Evolutionary conservation across 257 asterid genomes (phyloP), one percentile per base, ranked within the genome.

Genomic region (Eustoma russellianum): DNA sequence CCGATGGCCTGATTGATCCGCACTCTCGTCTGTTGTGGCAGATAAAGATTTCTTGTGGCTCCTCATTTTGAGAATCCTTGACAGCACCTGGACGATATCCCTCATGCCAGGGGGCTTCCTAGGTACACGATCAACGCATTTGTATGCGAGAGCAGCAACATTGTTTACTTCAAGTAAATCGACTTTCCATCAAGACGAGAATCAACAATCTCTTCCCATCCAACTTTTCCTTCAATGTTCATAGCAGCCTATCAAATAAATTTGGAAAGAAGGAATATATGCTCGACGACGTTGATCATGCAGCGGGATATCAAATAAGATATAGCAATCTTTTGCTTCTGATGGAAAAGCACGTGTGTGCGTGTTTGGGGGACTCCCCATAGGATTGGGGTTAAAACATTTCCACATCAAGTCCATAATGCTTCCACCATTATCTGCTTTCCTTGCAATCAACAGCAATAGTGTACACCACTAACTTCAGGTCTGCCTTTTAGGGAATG

Each of bases 161-260:
- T 82, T 88, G 12, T 80, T 75, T 46, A 90, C 81, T 65, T 90
- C 95, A 68, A 67, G 76, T 16, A 70, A 47, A 17, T 76, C 78
- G 34, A 79, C 57, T 77, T 90, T 60, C 95, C 93, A 44, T 86
- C 81, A 9, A 90, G 91, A 52, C 83, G 86, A 48, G 94, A 88
- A 61, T 90, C 96, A 5, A 60, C 85, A 28, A 90, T 74, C 69
- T 90, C 98, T 60, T 86, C 98, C 98, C 98, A 90, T 52, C 96
- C 97, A 13, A 54, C 93, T 64, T 82, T 83, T 38, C 77, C 98
- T 43, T 86, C 96, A 0, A 76, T 75, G 68, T 80, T 82, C 98
- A 90, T 86, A 56, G 98, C 95, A n/a, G 96, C 98, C 98, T 90
- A 49, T 52, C 50, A 71, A 55, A 53, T 62, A 40, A 55, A 12